Conservation (phyloP, 176 grass and related monocot species). For the Ampelocalamus luodianensis region DNA sequence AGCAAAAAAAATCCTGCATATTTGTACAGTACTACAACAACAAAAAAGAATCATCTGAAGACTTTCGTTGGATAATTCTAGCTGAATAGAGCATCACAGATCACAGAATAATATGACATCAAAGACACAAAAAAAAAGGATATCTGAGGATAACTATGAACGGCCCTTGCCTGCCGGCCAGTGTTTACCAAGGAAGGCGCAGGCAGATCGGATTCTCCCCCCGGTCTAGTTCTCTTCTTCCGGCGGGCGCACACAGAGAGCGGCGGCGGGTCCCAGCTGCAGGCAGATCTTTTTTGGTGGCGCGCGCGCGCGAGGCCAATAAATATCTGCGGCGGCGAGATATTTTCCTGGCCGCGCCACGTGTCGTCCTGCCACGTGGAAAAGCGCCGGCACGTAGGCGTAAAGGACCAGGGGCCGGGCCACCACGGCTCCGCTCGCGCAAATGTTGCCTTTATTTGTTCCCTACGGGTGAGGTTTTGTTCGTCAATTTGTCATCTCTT, state of each 20-base stretch:
- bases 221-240: too few relatives aligned
- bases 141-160: background rate
- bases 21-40: background rate
- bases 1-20: background rate
- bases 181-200: background rate
- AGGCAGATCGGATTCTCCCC: background rate
- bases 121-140: background rate
- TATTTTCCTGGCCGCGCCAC: constrained; percentile 53
- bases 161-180: background rate
- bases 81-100: background rate
- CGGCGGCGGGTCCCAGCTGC: background rate
- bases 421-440: background rate
- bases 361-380: constrained; percentile 47
- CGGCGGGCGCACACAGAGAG: background rate
- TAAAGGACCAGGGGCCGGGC: constrained; percentile 24
- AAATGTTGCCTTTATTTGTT: background rate
- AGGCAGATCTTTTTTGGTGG: constrained; percentile 49
- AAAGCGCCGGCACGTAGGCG: constrained; percentile 58
- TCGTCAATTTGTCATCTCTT: constrained; percentile 15
- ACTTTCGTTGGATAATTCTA: background rate
- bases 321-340: constrained; percentile 58
- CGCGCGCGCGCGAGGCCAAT: background rate
- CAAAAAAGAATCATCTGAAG: background rate
- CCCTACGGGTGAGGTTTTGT: background rate
- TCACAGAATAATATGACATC: constrained; percentile 6